Conservation (phyloP, 257 asterid species). For the Asclepias syriaca region DNA sequence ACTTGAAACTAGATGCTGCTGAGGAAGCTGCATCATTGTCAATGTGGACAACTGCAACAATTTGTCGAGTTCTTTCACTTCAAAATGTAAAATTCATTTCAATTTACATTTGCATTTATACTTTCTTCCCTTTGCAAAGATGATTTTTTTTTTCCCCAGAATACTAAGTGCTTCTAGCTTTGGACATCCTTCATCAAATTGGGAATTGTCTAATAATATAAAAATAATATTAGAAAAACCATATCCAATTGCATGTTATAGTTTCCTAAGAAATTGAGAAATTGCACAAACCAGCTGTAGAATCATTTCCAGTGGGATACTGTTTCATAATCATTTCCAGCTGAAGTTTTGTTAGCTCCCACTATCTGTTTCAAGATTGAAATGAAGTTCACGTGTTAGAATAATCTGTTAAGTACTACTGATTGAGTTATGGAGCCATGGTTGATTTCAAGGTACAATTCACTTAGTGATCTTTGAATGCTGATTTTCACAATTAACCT, state of each 20-base stretch:
- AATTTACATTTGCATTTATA: background rate
- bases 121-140: background rate
- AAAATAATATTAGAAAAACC: background rate
- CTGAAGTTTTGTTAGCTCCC: background rate
- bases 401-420: background rate
- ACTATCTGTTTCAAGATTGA: background rate
- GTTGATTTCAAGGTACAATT: background rate
- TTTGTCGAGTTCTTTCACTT: constrained; percentile 87
- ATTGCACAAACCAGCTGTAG: background rate
- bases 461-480: background rate
- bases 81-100: constrained; percentile 50
- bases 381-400: background rate
- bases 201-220: background rate
- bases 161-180: background rate
- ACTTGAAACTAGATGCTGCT: constrained; percentile 58
- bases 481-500: background rate
- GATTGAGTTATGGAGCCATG: background rate
- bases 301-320: background rate
- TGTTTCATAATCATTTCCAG: background rate
- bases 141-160: background rate
- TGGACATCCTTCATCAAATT: constrained; percentile 4
- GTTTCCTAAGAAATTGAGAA: background rate
- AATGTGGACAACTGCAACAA: constrained; percentile 75
- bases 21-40: constrained; percentile 94
- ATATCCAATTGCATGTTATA: background rate